Evolutionary conservation across 2,329 filamentous ascomycete species (phyloP), one percentile per base, ranked within the genome.

Genomic region (Sphaerulina populicola): DNA sequence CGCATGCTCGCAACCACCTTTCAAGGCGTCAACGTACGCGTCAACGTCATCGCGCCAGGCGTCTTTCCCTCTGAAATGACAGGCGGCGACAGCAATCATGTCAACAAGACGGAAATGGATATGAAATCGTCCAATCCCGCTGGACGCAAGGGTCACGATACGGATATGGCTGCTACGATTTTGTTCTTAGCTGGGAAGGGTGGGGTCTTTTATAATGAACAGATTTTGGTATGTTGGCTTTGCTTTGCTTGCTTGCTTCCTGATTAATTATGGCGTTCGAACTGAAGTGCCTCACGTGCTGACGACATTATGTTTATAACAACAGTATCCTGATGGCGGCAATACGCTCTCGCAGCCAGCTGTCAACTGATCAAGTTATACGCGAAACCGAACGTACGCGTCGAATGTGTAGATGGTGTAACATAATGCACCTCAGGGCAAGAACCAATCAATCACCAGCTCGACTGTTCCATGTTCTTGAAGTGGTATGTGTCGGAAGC

Each of bases 121-220:
- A 67, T 64, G 49, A 57, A 65, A 38, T 63, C 69, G 51, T 66
- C 67, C 10, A 76, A 76, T 52, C 74, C 74, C 7, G 69, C 72
- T 27, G 72, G 67, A 11, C 62, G 69, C 29, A 60, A 65, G 41
- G 74, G 74, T 3, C 60, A 69, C 15, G 74, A 78, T 36, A 69
- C 66, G 10, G 75, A 78, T 54, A 77, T 77, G 72, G 75, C 71
- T 5, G 74, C 72, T 2, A 74, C 72, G 3, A 70, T 77, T 4
- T 60, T 79, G 43, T 72, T 78, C 56, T 62, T 78, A 37, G 75
- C 74, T 35, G 73, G 76, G 0, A 71, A 69, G 29, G 74, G 74
- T 27, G 75, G 75, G 2, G 57, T 72, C 0, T 78, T 77, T 55
- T 73, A 76, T 54, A 78, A 79, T 39, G 73, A 76, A 41, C 75